phyloP scores from a whole-genome alignment of 2,329 filamentous ascomycete genomes.

The Colletotrichum lentis region DNA sequence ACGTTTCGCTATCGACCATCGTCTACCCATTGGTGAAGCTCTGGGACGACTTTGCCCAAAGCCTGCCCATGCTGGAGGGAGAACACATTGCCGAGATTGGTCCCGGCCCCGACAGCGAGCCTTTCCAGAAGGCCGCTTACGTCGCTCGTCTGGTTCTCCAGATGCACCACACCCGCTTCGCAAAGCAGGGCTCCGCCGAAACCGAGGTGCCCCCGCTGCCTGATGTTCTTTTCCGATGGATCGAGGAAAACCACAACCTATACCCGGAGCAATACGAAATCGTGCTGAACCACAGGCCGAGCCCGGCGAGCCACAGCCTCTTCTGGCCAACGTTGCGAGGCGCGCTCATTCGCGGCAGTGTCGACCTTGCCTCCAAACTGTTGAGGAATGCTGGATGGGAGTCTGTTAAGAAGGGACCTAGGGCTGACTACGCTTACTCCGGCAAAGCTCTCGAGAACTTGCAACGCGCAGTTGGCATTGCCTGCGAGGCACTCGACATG shows the following conservation, averaged over 20 bases:
- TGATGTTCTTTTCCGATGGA: conserved; percentile 83
- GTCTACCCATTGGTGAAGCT: conserved; percentile 61
- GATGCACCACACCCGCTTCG: conserved; percentile 73
- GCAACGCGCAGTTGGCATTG: conserved; percentile 73
- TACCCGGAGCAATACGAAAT: conserved; percentile 72
- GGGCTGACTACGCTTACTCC: conserved; percentile 69
- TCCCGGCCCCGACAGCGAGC: conserved; percentile 66
- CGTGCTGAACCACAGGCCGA: conserved; percentile 70
- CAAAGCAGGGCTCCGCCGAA: conserved; percentile 45
- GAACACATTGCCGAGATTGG: conserved; percentile 70
- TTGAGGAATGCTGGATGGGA: conserved; percentile 81
- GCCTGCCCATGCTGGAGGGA: conserved; percentile 57
- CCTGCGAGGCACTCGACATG: conserved; percentile 72
- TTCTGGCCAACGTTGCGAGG: conserved; percentile 90
- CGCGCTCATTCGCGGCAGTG: conserved; percentile 77
- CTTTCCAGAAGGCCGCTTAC: conserved; percentile 79
- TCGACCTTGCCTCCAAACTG: conserved; percentile 71
- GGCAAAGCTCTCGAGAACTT: conserved; percentile 82
- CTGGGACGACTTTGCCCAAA: conserved; percentile 64
- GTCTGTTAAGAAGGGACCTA: conserved; percentile 73
- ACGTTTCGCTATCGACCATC: conserved; percentile 63
- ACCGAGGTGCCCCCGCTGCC: conserved; percentile 68
- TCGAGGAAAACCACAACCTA: conserved; percentile 77
- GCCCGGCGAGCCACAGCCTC: conserved; percentile 76
- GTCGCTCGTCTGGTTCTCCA: conserved; percentile 80